Percentiles rank a stretch among this genome's conserved stretches.
Evolutionary conservation across 2,329 filamentous ascomycete species (phyloP).

Genomic region (Paracoccidioides brasiliensis): DNA sequence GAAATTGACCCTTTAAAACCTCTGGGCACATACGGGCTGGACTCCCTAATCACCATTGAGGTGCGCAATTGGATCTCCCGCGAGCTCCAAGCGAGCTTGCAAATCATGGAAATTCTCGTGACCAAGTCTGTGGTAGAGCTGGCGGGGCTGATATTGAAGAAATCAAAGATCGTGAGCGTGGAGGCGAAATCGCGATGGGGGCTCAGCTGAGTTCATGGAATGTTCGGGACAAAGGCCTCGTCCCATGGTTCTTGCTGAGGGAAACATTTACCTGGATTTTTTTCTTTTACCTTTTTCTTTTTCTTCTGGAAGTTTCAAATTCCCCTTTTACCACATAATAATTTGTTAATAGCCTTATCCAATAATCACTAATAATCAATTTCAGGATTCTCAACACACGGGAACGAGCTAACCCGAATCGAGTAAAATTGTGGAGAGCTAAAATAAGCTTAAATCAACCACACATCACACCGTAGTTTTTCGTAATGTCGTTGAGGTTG

Average conservation of each 20-base stretch:
- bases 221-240: no score
- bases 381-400: no score
- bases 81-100: slow-evolving; percentile 1
- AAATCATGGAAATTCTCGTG: slow-evolving; percentile 3
- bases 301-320: no score
- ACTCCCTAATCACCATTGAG: slow-evolving; percentile 4
- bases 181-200: slow-evolving; percentile 12
- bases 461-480: not conserved
- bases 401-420: no score
- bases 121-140: slow-evolving; percentile 14
- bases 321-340: no score
- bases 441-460: not conserved
- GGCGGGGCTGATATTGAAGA: slow-evolving; percentile 14
- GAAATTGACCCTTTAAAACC: not conserved
- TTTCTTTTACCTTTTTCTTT: no score
- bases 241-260: not conserved
- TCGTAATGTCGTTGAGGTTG: no score
- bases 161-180: slow-evolving; percentile 11
- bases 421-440: no score
- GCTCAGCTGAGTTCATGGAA: not conserved
- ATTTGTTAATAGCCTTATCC: no score
- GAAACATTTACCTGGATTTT: no score
- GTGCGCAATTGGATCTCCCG: slow-evolving; percentile 2
- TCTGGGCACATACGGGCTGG: slow-evolving; percentile 1
- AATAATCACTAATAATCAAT: no score